Percentiles rank a stretch among this genome's conserved stretches.
phyloP scores from a whole-genome alignment of 1,284 basidiomycete species.

The Afroboletus lepidellus region DNA sequence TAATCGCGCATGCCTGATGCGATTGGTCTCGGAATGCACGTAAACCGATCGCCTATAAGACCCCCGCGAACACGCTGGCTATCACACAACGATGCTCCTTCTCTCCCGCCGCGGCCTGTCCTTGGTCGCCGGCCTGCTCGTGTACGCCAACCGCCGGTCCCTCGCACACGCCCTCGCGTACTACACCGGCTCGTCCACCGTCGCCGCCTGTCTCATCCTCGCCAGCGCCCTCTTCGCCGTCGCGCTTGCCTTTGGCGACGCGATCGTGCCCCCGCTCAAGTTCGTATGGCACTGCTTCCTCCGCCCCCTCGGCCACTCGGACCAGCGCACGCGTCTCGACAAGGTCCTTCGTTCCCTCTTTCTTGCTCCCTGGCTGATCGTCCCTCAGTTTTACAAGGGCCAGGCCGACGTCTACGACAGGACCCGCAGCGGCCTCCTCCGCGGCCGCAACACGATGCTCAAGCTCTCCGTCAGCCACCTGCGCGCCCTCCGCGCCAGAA shows the following conservation, averaged over 20 bases:
- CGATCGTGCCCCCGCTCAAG: slow-evolving; percentile 40
- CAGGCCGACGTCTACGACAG: slow-evolving; percentile 73
- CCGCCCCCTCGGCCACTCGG: slow-evolving; percentile 37
- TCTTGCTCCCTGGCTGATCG: neutral
- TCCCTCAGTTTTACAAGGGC: slow-evolving; percentile 58
- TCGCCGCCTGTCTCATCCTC: slow-evolving; percentile 30
- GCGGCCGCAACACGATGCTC: slow-evolving; percentile 72
- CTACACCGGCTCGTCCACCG: slow-evolving; percentile 30
- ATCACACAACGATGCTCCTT: neutral
- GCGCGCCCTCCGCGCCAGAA: slow-evolving; percentile 42
- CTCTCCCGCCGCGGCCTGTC: slow-evolving; percentile 19
- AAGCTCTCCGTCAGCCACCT: slow-evolving; percentile 70
- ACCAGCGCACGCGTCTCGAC: slow-evolving; percentile 44
- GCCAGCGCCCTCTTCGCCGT: slow-evolving; percentile 24
- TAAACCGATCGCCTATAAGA: neutral
- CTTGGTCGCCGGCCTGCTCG: slow-evolving; percentile 19
- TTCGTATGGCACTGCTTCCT: slow-evolving; percentile 52
- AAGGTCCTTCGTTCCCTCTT: slow-evolving; percentile 31
- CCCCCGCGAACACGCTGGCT: too few relatives aligned
- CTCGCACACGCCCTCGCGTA: slow-evolving; percentile 24
- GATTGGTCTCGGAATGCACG: neutral
- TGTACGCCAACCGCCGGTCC: slow-evolving; percentile 17
- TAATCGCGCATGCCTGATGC: neutral
- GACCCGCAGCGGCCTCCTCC: slow-evolving; percentile 58
- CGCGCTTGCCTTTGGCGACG: slow-evolving; percentile 21